A percentile compares a stretch with the other conserved stretches of the same genome.
phyloP scores from a whole-genome alignment of 192 early-diverging fungal genomes.

The Coemansia sp. region DNA sequence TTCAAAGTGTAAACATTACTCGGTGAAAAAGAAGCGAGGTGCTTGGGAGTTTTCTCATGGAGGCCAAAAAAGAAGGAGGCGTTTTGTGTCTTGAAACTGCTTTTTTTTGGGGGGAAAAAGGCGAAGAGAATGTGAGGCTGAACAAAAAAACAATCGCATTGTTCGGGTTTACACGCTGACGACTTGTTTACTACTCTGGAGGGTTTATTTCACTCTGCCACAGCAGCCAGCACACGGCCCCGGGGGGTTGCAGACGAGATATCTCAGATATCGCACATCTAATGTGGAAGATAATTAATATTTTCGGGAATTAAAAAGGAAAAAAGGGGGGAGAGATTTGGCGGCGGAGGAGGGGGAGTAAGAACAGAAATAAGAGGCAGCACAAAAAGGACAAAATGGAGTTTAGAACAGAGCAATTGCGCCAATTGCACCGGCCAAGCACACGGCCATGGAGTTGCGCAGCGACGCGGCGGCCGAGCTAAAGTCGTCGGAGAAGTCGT shows the following conservation, averaged over 20 bases:
- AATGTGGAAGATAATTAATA: not conserved
- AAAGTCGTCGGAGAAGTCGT: constrained; percentile 9
- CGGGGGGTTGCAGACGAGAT: not conserved
- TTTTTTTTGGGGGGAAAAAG: not conserved
- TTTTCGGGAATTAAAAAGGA: too few relatives aligned
- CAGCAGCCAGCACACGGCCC: not conserved
- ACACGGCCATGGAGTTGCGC: constrained; percentile 4
- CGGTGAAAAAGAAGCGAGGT: not conserved
- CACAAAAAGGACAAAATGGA: not conserved
- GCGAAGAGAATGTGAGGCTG: not conserved
- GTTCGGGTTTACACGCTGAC: not conserved
- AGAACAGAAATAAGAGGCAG: not conserved
- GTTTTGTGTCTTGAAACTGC: too few relatives aligned
- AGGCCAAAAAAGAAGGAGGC: too few relatives aligned
- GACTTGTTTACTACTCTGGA: not conserved
- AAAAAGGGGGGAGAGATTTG: too few relatives aligned
- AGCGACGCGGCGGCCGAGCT: not conserved
- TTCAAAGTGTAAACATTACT: not conserved
- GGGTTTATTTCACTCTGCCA: too few relatives aligned
- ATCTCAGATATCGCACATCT: not conserved
- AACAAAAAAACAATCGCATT: not conserved
- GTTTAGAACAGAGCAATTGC: constrained; percentile 37
- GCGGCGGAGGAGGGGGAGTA: too few relatives aligned
- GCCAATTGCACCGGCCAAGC: constrained; percentile 32
- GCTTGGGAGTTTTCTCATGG: not conserved